phyloP scores from a whole-genome alignment of 352 stramenopile species.

The Phytopythium mirpurense region DNA sequence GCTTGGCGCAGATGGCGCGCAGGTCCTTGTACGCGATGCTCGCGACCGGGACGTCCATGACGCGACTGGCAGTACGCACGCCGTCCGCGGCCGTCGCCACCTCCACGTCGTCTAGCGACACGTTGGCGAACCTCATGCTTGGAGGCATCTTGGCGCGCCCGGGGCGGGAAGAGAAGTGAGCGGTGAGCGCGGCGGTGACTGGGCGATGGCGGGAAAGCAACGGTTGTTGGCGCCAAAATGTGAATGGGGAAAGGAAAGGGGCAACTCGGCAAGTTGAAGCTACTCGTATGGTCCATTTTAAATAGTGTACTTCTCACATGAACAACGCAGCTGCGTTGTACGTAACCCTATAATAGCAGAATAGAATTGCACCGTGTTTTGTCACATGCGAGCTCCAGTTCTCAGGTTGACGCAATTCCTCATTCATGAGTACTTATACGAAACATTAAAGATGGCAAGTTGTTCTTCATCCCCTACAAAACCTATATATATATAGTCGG shows the following conservation, averaged over 20 bases:
- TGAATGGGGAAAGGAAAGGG: not conserved
- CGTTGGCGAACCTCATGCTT: not conserved
- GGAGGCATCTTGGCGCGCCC: not conserved
- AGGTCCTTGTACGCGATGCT: slow-evolving; percentile 1
- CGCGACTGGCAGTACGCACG: not conserved
- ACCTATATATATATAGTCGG: not conserved
- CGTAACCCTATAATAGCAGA: too few species aligned
- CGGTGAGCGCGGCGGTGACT: not conserved
- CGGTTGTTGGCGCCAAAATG: not conserved
- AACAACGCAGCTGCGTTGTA: too few species aligned
- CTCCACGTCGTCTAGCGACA: slow-evolving; percentile 5
- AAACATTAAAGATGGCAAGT: not conserved
- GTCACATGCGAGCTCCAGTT: not conserved
- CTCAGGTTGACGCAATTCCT: not conserved
- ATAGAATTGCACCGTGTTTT: not conserved
- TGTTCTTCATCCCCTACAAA: not conserved
- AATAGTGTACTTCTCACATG: too few species aligned
- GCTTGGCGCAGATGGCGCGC: slow-evolving; percentile 3
- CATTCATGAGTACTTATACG: not conserved
- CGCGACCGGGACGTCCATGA: not conserved
- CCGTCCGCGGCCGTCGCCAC: not conserved
- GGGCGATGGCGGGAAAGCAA: not conserved
- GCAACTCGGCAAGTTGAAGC: not conserved
- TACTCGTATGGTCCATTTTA: not conserved
- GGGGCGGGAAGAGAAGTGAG: not conserved